phyloP scores from a whole-genome alignment of 352 stramenopile species.

The Phytophthora hibernalis region DNA sequence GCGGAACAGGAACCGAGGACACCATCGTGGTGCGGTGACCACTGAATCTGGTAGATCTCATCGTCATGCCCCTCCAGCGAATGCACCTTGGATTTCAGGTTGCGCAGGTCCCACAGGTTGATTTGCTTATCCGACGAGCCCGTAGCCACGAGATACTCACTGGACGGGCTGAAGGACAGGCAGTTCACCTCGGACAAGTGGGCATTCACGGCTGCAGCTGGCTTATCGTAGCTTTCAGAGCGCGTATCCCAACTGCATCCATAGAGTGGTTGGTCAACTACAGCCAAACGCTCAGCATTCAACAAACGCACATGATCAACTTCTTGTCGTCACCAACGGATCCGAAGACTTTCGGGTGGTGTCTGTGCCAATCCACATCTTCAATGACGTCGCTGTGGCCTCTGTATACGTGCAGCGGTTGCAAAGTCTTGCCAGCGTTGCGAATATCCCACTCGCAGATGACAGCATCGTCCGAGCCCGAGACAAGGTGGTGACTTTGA shows the following conservation, averaged over 20 bases:
- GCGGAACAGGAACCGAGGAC: constrained; percentile 95
- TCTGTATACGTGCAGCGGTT: constrained; percentile 87
- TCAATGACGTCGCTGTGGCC: constrained; percentile 96
- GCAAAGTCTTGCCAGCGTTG: constrained; percentile 80
- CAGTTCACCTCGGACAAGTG: constrained; percentile 97
- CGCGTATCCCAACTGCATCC: constrained; percentile 76
- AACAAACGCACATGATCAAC: constrained; percentile 86
- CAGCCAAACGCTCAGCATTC: background rate
- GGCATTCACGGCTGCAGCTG: constrained; percentile 82
- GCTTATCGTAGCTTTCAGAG: constrained; percentile 70
- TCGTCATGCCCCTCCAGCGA: constrained; percentile 95
- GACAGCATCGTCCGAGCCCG: constrained; percentile 95
- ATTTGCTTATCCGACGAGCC: constrained; percentile 94
- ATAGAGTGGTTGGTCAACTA: no score
- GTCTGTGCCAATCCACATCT: constrained; percentile 97
- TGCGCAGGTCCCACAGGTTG: constrained; percentile 98
- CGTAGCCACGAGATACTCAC: constrained; percentile 96
- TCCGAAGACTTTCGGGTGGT: constrained; percentile 94
- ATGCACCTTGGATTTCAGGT: constrained; percentile 94
- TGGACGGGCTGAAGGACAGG: constrained; percentile 96
- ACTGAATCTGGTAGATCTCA: constrained; percentile 97
- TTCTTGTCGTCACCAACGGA: constrained; percentile 96
- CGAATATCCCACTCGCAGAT: constrained; percentile 97
- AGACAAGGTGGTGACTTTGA: constrained; percentile 89
- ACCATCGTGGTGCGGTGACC: constrained; percentile 96